A percentile compares a stretch with the other conserved stretches of the same genome.
These are phyloP conservation scores for Diaporthe vexans DNA, from an alignment of 2,329 filamentous ascomycete species.

Conservation along the genomic window DNA sequence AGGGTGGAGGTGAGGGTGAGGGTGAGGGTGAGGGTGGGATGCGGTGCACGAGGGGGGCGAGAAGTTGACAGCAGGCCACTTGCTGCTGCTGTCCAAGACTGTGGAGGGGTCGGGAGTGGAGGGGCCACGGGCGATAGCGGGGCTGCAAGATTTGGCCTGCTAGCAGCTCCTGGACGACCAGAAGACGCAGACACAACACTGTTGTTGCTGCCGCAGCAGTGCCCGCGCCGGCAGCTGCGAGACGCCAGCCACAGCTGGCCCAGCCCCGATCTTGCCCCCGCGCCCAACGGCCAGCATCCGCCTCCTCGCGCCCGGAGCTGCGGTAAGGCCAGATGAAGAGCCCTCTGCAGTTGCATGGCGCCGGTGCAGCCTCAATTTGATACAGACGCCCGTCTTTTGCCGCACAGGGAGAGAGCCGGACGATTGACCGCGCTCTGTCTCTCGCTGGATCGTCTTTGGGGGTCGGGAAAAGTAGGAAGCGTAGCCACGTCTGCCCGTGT, in stretches of 20 bases:
- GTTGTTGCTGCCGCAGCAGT: neutral
- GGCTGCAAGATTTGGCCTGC: conserved; percentile 36
- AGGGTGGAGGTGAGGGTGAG: neutral
- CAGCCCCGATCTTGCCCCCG: conserved; percentile 5
- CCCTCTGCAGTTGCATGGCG: conserved; percentile 22
- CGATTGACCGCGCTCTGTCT: no score
- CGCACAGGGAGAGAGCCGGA: neutral
- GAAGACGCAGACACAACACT: neutral
- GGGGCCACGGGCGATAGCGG: conserved; percentile 35
- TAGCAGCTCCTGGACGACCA: neutral
- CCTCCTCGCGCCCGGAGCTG: conserved; percentile 1
- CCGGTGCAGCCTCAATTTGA: neutral
- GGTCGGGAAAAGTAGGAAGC: conserved; percentile 14
- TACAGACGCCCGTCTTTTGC: neutral
- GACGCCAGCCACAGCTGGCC: neutral
- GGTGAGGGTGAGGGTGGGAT: neutral
- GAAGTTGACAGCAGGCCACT: conserved; percentile 35
- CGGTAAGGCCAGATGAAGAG: conserved; percentile 17
- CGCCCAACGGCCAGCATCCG: neutral
- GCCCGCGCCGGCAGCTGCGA: neutral
- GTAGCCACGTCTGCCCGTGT: neutral
- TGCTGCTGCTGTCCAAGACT: conserved; percentile 13
- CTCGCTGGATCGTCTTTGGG: neutral
- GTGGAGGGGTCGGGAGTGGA: conserved; percentile 41
- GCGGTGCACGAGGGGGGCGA: conserved; percentile 24